phyloP scores from a whole-genome alignment of 2,329 filamentous ascomycete species.

The Neoarthrinium moseri region DNA sequence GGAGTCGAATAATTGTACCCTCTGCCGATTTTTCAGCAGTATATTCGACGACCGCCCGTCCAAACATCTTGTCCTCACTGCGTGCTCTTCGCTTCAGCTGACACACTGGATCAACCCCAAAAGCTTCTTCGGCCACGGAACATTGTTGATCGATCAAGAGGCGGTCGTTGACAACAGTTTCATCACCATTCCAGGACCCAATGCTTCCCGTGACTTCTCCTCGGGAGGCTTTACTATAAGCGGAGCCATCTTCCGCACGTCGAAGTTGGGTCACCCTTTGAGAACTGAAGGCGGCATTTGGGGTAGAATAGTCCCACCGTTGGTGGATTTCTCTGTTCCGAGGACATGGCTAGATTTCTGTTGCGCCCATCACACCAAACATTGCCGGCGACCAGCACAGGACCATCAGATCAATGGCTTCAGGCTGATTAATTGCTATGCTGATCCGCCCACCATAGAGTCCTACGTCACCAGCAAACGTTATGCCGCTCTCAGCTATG shows the following conservation, averaged over 20 bases:
- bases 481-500: neutral
- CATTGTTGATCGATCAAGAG: neutral
- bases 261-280: neutral
- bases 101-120: neutral
- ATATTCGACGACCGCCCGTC: too few species aligned
- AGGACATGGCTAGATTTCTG: neutral
- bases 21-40: too few species aligned
- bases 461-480: neutral
- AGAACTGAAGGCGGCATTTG: neutral
- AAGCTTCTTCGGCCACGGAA: neutral
- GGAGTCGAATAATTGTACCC: too few species aligned
- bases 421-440: neutral
- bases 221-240: neutral
- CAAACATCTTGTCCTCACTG: neutral
- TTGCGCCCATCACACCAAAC: neutral
- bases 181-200: too few species aligned
- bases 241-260: neutral
- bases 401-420: neutral
- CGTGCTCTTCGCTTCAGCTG: neutral
- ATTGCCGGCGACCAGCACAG: neutral
- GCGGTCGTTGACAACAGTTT: neutral
- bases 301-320: neutral
- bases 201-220: too few species aligned
- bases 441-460: neutral
- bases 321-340: neutral